Conservation (phyloP, 768 basidiomycete genomes). For the Rubroboletus pulcherrimus region DNA sequence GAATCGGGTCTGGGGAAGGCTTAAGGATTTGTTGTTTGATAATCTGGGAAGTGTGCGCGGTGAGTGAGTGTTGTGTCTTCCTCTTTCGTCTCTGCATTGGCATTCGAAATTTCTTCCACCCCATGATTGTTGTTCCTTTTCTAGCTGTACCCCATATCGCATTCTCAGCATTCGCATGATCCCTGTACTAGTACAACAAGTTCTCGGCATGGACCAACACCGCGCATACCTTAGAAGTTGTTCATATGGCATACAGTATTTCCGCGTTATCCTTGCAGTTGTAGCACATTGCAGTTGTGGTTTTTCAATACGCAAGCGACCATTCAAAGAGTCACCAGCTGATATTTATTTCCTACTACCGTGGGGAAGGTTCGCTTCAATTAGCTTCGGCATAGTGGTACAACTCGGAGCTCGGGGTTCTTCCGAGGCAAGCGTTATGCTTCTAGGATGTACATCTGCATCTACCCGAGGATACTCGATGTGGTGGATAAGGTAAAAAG, state of each 20-base stretch:
- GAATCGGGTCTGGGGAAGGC: slow-evolving; percentile 24
- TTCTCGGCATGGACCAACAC: slow-evolving; percentile 23
- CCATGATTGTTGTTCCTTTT: slow-evolving; percentile 1
- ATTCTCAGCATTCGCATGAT: slow-evolving; percentile 25
- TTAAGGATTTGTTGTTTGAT: slow-evolving; percentile 30
- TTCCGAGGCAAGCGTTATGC: slow-evolving; percentile 5
- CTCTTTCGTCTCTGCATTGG: slow-evolving; percentile 1
- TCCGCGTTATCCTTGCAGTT: slow-evolving; percentile 18
- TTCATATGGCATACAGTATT: slow-evolving; percentile 17
- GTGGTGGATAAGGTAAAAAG: slow-evolving; percentile 10
- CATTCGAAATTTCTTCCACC: background rate
- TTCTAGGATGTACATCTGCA: slow-evolving; percentile 16
- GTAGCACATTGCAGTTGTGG: slow-evolving; percentile 20
- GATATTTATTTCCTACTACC: slow-evolving; percentile 1
- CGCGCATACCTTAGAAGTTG: slow-evolving; percentile 20
- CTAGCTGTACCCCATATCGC: slow-evolving; percentile 16
- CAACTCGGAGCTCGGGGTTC: slow-evolving; percentile 9
- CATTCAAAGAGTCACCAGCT: slow-evolving; percentile 1
- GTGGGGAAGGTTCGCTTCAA: background rate
- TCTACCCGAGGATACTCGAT: slow-evolving; percentile 17
- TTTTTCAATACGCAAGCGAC: slow-evolving; percentile 10
- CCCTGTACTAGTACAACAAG: slow-evolving; percentile 20
- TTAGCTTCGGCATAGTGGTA: slow-evolving; percentile 13
- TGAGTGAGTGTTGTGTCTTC: slow-evolving; percentile 15
- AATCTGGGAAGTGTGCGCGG: slow-evolving; percentile 18